A percentile compares a stretch with the other conserved stretches of the same genome.
These are phyloP conservation scores for Rhynchospora pubera DNA, from an alignment of 176 grass and related monocot species.

Conservation along the genomic window DNA sequence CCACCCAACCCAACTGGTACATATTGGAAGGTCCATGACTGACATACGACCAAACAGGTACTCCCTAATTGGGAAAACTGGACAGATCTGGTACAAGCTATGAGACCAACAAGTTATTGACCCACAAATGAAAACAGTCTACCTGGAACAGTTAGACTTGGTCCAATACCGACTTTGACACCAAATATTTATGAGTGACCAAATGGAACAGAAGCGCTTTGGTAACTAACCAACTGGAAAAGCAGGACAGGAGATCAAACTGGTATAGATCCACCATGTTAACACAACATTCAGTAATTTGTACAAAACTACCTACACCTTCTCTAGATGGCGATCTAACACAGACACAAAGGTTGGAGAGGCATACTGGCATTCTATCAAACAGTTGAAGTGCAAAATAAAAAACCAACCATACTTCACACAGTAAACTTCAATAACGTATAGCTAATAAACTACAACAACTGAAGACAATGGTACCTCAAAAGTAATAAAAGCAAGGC, in stretches of 20 bases:
- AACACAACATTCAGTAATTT: background rate
- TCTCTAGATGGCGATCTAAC: background rate
- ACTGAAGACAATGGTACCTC: constrained; percentile 29
- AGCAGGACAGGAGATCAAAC: background rate
- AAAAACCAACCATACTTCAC: background rate
- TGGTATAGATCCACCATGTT: background rate
- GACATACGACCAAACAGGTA: background rate
- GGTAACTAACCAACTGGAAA: background rate
- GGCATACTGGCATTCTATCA: background rate
- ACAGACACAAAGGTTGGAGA: background rate
- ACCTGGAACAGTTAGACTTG: too few relatives aligned
- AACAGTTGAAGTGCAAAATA: background rate
- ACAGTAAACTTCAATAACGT: background rate
- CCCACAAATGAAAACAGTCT: too few relatives aligned
- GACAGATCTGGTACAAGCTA: background rate
- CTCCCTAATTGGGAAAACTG: background rate
- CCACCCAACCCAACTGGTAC: background rate
- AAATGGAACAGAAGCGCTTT: background rate
- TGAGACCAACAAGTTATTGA: background rate
- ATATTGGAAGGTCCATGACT: background rate
- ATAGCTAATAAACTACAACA: background rate
- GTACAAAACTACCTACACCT: background rate
- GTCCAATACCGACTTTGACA: too few relatives aligned
- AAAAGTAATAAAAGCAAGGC: constrained; percentile 78
- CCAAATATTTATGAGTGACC: too few relatives aligned